phyloP scores from a whole-genome alignment of 176 grass and related monocot genomes.

The Elymus sibiricus region DNA sequence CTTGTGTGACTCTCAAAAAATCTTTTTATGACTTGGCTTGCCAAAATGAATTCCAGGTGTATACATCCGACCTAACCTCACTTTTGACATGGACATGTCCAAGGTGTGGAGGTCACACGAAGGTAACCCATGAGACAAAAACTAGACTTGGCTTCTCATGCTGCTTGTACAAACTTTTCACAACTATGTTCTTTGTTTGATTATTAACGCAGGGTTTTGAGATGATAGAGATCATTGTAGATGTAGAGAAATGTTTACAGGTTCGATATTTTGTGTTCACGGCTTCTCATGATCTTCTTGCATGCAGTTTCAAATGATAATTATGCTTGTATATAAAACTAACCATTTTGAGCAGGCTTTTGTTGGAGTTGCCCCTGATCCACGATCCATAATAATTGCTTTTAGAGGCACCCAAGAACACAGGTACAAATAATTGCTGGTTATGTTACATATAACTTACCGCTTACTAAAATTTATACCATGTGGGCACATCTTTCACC shows the following conservation, averaged over 20 bases:
- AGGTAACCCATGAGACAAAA: conserved; percentile 31
- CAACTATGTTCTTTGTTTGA: neutral
- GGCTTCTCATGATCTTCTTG: neutral
- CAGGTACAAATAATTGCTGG: conserved; percentile 45
- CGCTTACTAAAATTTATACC: neutral
- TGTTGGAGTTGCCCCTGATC: conserved; percentile 79
- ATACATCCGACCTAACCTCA: conserved; percentile 76
- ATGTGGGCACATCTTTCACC: neutral
- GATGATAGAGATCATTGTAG: conserved; percentile 87
- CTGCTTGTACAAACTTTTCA: neutral
- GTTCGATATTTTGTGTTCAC: conserved; percentile 24
- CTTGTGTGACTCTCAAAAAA: neutral
- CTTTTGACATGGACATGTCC: conserved; percentile 80
- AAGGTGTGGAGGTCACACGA: conserved; percentile 68
- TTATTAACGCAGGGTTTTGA: conserved; percentile 66
- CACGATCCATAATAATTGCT: conserved; percentile 69
- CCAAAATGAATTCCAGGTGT: conserved; percentile 63
- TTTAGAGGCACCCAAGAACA: conserved; percentile 90
- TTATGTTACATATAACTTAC: neutral
- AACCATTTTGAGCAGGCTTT: conserved; percentile 50
- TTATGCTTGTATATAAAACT: conserved; percentile 5
- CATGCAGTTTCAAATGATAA: conserved; percentile 10
- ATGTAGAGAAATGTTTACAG: conserved; percentile 90
- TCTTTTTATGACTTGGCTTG: neutral
- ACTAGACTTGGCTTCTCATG: neutral